Evolutionary conservation across 805 yeast genomes (phyloP).

Genomic region (Pichia ethanolica): DNA sequence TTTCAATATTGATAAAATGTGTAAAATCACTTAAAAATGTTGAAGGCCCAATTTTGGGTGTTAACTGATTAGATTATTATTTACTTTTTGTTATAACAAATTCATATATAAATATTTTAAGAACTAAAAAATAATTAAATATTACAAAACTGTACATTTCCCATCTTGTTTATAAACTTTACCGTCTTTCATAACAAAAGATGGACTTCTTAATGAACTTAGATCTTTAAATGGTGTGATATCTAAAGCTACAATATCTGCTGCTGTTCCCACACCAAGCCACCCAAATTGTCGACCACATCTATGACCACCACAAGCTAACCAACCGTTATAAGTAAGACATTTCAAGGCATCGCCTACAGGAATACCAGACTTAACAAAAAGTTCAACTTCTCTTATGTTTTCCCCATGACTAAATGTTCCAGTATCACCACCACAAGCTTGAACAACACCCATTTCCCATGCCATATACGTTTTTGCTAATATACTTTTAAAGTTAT

Average conservation of each 20-base stretch:
- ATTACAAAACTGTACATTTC: conserved; percentile 31
- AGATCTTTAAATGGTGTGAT: conserved; percentile 16
- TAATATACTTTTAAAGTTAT: conserved; percentile 14
- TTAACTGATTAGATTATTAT: neutral
- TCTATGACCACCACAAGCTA: conserved; percentile 22
- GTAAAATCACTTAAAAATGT: conserved; percentile 8
- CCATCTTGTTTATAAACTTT: conserved; percentile 17
- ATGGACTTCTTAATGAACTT: conserved; percentile 13
- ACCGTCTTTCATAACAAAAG: conserved; percentile 26
- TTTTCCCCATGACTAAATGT: conserved; percentile 26
- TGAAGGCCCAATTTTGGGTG: conserved; percentile 9
- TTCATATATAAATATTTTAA: too few relatives aligned
- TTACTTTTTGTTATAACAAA: too few relatives aligned
- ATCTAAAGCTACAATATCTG: conserved; percentile 22
- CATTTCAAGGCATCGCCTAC: conserved; percentile 15
- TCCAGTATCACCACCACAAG: conserved; percentile 27
- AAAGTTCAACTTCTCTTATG: conserved; percentile 23
- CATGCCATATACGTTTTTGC: conserved; percentile 17
- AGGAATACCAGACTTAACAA: conserved; percentile 22
- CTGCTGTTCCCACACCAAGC: conserved; percentile 19
- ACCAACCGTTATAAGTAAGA: conserved; percentile 23
- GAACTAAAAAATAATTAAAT: neutral
- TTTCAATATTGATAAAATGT: conserved; percentile 19
- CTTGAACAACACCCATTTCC: conserved; percentile 20
- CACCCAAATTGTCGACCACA: conserved; percentile 23